Evolutionary conservation across 1,284 basidiomycete genomes (phyloP).

Genomic region (Ceratobasidium sp.): DNA sequence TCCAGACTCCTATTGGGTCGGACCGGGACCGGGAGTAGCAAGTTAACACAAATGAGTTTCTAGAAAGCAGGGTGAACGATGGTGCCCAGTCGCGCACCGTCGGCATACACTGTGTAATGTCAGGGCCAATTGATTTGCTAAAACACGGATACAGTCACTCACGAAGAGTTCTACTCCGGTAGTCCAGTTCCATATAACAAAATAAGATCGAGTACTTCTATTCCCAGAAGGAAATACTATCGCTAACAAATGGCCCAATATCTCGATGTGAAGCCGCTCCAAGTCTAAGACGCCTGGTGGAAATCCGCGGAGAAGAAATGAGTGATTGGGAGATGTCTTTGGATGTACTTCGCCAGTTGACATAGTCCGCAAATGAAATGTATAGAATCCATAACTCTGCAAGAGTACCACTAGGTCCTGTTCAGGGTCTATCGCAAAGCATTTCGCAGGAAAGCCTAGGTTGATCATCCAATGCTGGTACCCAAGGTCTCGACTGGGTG

Average conservation of each 20-base stretch:
- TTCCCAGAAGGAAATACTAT: not conserved
- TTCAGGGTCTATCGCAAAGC: slow-evolving; percentile 3
- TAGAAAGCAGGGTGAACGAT: slow-evolving; percentile 5
- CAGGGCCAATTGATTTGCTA: too few species aligned
- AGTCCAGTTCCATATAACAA: slow-evolving; percentile 16
- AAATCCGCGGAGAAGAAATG: not conserved
- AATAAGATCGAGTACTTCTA: not conserved
- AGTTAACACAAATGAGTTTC: not conserved
- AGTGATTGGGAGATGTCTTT: not conserved
- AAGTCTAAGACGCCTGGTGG: not conserved
- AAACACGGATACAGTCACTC: not conserved
- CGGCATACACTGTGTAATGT: too few species aligned
- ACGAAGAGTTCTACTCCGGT: not conserved
- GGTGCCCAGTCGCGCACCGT: not conserved
- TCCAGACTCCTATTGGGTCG: too few species aligned
- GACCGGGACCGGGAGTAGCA: not conserved
- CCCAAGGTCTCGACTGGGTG: not conserved
- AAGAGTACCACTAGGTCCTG: slow-evolving; percentile 10
- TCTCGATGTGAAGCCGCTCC: not conserved
- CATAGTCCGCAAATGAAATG: slow-evolving; percentile 2
- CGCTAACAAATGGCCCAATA: not conserved
- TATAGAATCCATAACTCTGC: not conserved
- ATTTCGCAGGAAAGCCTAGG: not conserved
- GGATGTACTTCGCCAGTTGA: not conserved
- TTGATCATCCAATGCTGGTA: not conserved